Base-by-base conservation (phyloP, 2,329 filamentous ascomycete species). In the Bipolaris victoriae region DNA sequence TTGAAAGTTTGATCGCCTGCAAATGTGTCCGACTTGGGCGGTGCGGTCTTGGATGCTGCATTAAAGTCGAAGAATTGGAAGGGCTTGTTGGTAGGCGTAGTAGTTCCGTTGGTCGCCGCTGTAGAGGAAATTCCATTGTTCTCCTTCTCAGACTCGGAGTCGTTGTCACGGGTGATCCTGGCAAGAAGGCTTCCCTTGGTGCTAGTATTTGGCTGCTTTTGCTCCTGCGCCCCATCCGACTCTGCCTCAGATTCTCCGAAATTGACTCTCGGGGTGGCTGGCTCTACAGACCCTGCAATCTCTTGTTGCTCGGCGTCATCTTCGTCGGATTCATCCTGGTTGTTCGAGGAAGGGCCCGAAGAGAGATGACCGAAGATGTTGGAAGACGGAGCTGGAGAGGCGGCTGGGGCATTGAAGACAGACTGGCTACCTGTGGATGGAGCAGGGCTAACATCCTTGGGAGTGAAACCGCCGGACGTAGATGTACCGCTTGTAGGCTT, bases 1-100 rank as follows among this genome's bases (percentile, higher is more conserved):
- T 77, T 77, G 65, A 68, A 77, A 1, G 74, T 77, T 58, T 76
- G 70, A 50, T 77, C 73, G 13, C 72, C 73, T 18, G 62, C 69
- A 55, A 73, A 75, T 1, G 61, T 61, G 24, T 64, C 62, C 15
- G 67, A 57, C 51, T 73, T 75, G 15, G 71, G 59, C 1, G 71
- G 63, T 15, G 66, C 70, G 7, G 69, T 63, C 35, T 71, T 65
- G 10, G 71, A 62, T 37, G 68, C 72, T 40, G 65, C 67, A 10
- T 46, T 55, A 47, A 74, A 75, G 53, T 75, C 67, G 52, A 76
- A 75, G 49, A 62, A 69, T 5, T 49, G 39, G 46, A 68, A 71
- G 0, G 62, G 61, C 48, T 67, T 72, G 44, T 64, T 64, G 11
- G 64, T 49, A 7, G 72, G 72, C 2, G 72, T 75, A 24, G 63